Evolutionary conservation across 2,329 filamentous ascomycete genomes (phyloP).

Genomic region (Colletotrichum trifolii): DNA sequence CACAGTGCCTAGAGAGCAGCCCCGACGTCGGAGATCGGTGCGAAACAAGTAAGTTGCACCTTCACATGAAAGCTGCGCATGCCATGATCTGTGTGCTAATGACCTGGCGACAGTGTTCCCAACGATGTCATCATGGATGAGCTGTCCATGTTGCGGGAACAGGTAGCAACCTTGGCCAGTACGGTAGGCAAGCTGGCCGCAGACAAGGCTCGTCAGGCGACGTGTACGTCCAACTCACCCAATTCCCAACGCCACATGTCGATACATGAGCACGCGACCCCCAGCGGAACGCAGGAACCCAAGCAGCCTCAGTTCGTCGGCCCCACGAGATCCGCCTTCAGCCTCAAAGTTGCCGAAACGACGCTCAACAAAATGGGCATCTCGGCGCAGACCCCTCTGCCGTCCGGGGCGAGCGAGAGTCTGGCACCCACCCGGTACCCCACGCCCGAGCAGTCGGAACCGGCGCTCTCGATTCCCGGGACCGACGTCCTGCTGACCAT

Average conservation of each 20-base stretch:
- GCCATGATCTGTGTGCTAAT: not conserved
- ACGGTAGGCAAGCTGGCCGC: slow-evolving; percentile 43
- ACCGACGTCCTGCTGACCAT: slow-evolving; percentile 25
- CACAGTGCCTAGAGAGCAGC: not conserved
- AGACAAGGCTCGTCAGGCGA: slow-evolving; percentile 25
- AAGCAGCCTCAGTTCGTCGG: slow-evolving; percentile 50
- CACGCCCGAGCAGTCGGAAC: slow-evolving; percentile 18
- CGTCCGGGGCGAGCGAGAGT: slow-evolving; percentile 39
- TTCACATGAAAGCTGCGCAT: not conserved
- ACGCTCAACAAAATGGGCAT: slow-evolving; percentile 51
- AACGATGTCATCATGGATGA: slow-evolving; percentile 42
- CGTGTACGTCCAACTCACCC: not conserved
- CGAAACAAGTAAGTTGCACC: slow-evolving; percentile 1
- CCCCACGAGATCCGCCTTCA: slow-evolving; percentile 48
- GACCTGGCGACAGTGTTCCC: not conserved
- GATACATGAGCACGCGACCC: slow-evolving; percentile 5
- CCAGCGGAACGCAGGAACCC: slow-evolving; percentile 37
- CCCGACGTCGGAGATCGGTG: not conserved
- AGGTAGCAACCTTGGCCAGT: slow-evolving; percentile 43
- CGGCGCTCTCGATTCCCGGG: slow-evolving; percentile 7
- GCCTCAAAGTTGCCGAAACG: slow-evolving; percentile 48
- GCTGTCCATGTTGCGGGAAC: slow-evolving; percentile 43
- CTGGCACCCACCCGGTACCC: slow-evolving; percentile 39
- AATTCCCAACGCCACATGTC: slow-evolving; percentile 20
- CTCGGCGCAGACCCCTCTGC: slow-evolving; percentile 7